A percentile compares a stretch with the other conserved stretches of the same genome.
phyloP scores from a whole-genome alignment of 2,329 filamentous ascomycete species.

The Fusarium verrucosum region DNA sequence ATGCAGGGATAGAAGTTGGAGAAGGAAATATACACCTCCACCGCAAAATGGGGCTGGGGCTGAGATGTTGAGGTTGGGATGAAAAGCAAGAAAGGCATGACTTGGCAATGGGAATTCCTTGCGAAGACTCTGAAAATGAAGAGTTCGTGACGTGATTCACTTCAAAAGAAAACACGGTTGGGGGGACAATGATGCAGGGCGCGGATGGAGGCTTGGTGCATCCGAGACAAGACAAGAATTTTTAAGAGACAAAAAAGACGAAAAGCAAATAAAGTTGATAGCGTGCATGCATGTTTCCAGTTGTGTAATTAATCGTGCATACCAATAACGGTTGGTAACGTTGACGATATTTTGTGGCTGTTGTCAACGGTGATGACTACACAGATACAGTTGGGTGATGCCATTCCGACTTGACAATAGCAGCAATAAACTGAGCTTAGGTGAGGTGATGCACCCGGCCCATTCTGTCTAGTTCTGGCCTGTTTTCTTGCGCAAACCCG shows the following conservation, averaged over 20 bases:
- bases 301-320: constrained; percentile 17
- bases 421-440: neutral
- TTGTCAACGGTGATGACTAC: constrained; percentile 29
- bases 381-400: neutral
- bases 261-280: constrained; percentile 12
- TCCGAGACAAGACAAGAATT: constrained; percentile 20
- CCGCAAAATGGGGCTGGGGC: constrained; percentile 2
- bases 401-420: neutral
- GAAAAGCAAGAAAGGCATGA: neutral
- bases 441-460: neutral
- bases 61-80: neutral
- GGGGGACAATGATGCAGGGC: constrained; percentile 15
- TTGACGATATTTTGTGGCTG: constrained; percentile 9
- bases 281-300: constrained; percentile 11
- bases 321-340: constrained; percentile 2
- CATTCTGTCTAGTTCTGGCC: neutral
- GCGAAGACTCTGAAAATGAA: neutral
- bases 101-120: constrained; percentile 4
- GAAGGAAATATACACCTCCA: constrained; percentile 4
- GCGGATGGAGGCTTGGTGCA: constrained; percentile 4
- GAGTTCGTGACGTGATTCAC: constrained; percentile 16
- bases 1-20: constrained; percentile 1
- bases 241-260: neutral
- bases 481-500: neutral
- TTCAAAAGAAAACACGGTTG: constrained; percentile 11